Percentiles rank a stretch among this genome's conserved stretches.
Evolutionary conservation across 2,329 filamentous ascomycete genomes (phyloP).

Genomic region (Aspergillus versicolor): DNA sequence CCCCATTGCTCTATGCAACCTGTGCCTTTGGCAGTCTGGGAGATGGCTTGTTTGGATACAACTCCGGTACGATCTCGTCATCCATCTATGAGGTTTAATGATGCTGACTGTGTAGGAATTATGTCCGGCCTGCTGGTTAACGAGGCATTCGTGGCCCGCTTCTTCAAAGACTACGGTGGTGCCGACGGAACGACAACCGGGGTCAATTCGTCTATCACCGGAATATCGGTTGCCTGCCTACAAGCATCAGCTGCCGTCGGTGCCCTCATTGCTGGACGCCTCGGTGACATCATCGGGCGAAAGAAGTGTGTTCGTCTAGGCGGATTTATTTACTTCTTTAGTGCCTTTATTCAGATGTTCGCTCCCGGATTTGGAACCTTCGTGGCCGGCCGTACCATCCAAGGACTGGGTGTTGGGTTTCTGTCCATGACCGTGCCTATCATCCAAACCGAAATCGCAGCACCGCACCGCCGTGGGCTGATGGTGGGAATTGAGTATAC

Average conservation of each 20-base stretch:
- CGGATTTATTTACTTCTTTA: conserved; percentile 39
- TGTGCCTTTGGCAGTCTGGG: conserved; percentile 43
- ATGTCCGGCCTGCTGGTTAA: conserved; percentile 44
- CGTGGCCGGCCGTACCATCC: conserved; percentile 34
- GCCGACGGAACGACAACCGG: conserved; percentile 28
- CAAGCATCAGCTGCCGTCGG: conserved; percentile 38
- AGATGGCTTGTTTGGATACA: conserved; percentile 45
- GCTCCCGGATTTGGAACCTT: conserved; percentile 36
- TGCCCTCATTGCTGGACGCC: conserved; percentile 34
- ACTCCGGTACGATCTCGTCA: conserved; percentile 31
- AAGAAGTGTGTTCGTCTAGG: conserved; percentile 39
- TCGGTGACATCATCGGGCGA: conserved; percentile 38
- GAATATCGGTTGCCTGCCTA: conserved; percentile 38
- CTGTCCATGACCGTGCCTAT: conserved; percentile 39
- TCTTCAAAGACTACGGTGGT: conserved; percentile 40
- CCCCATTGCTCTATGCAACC: conserved; percentile 35
- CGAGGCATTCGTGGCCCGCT: conserved; percentile 39
- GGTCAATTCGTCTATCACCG: conserved; percentile 39
- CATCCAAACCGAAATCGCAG: conserved; percentile 40
- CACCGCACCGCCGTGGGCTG: conserved; percentile 35
- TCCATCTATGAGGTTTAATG: not conserved
- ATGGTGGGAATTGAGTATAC: conserved; percentile 44
- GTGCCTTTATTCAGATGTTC: conserved; percentile 39
- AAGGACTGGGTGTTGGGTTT: conserved; percentile 36
- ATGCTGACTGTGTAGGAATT: conserved; percentile 29